Evolutionary conservation across 2,329 filamentous ascomycete genomes (phyloP), one percentile per base, ranked within the genome.

Genomic region (Podosphaera fusca): DNA sequence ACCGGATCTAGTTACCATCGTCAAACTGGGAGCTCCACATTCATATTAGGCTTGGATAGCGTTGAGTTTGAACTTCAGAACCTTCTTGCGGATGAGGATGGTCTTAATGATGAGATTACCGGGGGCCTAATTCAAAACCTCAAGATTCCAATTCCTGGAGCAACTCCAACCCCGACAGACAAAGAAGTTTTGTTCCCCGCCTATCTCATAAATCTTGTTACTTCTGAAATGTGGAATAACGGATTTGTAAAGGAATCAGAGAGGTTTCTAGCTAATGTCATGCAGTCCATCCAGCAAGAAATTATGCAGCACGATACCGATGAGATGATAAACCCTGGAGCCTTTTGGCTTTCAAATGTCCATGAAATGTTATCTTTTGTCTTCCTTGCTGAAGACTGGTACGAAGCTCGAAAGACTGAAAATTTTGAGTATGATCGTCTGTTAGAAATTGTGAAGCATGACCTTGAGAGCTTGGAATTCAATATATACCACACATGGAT

Each of bases 401-500:
- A 98, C 65, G 92, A 96, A 73, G 87, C 90, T 58, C 92, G 98
- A 70, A 98, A 98, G 79, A 92, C 89, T 42, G 92, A 98, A 71
- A 96, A 96, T 69, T 96, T 94, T 69, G 92, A 98, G 74, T 98
- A 98, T 66, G 92, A 98, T 71, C 85, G 92, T 61, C 78, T 98
- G 56, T 74, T 98, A 65, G 92, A 98, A 71, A 96, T 98, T 69
- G 92, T 98, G 69, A 98, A 98, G 77, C 92, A 98, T 69, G 92
- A 98, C 69, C 75, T 98, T 55, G 92, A 98, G 74, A 95, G 87
- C 71, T 76, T 98, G 61, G 92, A 98, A 72, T 98, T 98, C 76
- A 98, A 98, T 75, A 98, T 98, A 66, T 98, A 98, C 72, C 92
- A 98, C 72, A 98, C 92, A 33, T 98, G 92, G 92, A 98, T 98